Evolutionary conservation across 169 alveolate genomes (phyloP).

Genomic region (Theileria luwenshuni): DNA sequence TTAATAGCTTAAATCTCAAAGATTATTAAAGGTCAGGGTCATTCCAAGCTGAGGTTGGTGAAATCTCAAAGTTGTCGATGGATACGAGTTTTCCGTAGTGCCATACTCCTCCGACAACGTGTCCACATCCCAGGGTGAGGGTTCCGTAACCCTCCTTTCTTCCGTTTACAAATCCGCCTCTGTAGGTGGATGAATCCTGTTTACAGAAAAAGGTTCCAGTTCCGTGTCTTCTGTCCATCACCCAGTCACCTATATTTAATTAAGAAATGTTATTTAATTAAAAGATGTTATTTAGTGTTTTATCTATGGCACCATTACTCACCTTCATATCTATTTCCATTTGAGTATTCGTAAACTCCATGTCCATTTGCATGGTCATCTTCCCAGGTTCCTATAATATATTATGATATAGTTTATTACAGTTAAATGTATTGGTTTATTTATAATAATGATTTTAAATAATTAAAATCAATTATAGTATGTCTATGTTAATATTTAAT

Average conservation of each 20-base stretch:
- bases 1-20: too few species aligned
- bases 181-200: conserved; percentile 86
- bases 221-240: conserved; percentile 89
- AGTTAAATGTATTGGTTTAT: neutral
- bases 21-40: conserved; percentile 72
- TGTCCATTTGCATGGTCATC: conserved; percentile 95
- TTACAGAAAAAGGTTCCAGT: conserved; percentile 86
- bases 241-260: conserved; percentile 85
- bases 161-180: conserved; percentile 88
- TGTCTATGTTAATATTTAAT: neutral
- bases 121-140: conserved; percentile 79
- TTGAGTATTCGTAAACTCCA: conserved; percentile 88
- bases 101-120: conserved; percentile 81
- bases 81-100: conserved; percentile 68
- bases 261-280: conserved; percentile 28
- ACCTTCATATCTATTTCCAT: conserved; percentile 90
- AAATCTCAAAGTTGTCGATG: conserved; percentile 69
- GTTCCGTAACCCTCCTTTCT: conserved; percentile 88
- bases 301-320: conserved; percentile 7
- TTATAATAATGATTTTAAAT: too few species aligned
- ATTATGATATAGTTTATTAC: neutral
- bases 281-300: conserved; percentile 29
- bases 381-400: conserved; percentile 87
- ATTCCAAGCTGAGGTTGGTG: conserved; percentile 75
- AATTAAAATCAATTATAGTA: neutral